Conservation (phyloP, 1,284 basidiomycete species). For the Xanthoconium separans region DNA sequence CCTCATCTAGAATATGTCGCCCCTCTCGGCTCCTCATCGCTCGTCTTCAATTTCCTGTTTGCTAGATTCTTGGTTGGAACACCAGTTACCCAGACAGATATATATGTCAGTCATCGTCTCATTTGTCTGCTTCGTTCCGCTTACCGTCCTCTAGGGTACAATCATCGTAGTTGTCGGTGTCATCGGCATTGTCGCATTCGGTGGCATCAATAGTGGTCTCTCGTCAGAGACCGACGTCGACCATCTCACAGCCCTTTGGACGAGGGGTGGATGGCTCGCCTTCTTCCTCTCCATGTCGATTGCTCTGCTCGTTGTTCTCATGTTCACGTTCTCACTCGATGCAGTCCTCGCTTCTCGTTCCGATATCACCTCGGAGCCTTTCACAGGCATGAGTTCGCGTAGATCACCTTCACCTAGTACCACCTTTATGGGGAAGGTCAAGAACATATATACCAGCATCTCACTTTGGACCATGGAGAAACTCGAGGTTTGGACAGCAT, state of each 20-base stretch:
- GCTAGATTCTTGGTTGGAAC: slow-evolving; percentile 81
- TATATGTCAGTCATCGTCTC: slow-evolving; percentile 52
- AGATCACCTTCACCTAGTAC: slow-evolving; percentile 23
- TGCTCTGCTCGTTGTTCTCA: slow-evolving; percentile 63
- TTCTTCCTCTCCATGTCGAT: slow-evolving; percentile 81
- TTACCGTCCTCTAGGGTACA: slow-evolving; percentile 57
- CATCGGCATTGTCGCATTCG: slow-evolving; percentile 83
- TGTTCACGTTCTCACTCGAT: slow-evolving; percentile 66
- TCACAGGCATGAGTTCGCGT: slow-evolving; percentile 42
- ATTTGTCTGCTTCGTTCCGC: neutral
- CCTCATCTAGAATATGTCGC: slow-evolving; percentile 72
- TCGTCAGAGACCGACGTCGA: slow-evolving; percentile 65
- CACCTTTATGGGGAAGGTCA: slow-evolving; percentile 32
- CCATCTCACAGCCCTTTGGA: slow-evolving; percentile 81
- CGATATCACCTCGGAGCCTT: slow-evolving; percentile 61
- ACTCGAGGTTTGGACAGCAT: slow-evolving; percentile 74
- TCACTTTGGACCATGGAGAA: slow-evolving; percentile 58
- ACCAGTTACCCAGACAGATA: slow-evolving; percentile 77
- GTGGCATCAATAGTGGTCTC: slow-evolving; percentile 78
- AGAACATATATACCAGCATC: slow-evolving; percentile 42
- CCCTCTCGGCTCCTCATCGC: slow-evolving; percentile 78
- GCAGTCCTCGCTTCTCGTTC: slow-evolving; percentile 62
- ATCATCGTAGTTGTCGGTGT: slow-evolving; percentile 80
- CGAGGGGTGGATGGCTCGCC: slow-evolving; percentile 80
- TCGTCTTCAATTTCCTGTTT: slow-evolving; percentile 89